Percentiles rank a stretch among this genome's conserved stretches.
phyloP scores from a whole-genome alignment of 192 early-diverging fungal species.

The Linnemannia hyalina region DNA sequence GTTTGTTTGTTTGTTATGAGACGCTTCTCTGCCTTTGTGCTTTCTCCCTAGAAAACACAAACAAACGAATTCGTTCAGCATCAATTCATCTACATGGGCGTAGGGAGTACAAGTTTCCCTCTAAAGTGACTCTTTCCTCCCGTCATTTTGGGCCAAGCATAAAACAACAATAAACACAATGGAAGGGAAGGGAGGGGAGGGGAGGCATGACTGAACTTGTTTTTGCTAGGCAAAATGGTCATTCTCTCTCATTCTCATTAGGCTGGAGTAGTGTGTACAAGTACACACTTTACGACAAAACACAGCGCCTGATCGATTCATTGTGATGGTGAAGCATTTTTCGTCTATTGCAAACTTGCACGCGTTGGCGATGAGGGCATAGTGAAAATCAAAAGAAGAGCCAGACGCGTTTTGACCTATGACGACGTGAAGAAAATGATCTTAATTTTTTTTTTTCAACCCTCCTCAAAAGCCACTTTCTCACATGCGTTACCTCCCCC shows the following conservation, averaged over 20 bases:
- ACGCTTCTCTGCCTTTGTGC: neutral
- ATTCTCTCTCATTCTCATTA: too few species aligned
- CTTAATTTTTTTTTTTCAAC: too few species aligned
- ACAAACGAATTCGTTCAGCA: neutral
- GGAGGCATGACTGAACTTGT: neutral
- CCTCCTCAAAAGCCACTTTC: neutral
- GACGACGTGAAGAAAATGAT: too few species aligned
- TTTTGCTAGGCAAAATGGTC: neutral
- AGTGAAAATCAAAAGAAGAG: too few species aligned
- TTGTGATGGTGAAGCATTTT: too few species aligned
- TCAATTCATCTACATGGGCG: neutral
- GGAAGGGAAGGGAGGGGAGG: neutral
- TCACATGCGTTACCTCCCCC: neutral
- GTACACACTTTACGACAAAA: too few species aligned
- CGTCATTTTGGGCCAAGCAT: neutral
- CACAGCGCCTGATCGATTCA: too few species aligned
- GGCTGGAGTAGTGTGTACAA: neutral
- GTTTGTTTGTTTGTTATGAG: neutral
- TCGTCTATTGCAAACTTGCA: too few species aligned
- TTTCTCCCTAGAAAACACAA: neutral
- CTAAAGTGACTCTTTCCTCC: neutral
- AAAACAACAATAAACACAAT: neutral
- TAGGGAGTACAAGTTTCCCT: neutral
- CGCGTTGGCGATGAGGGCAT: too few species aligned
- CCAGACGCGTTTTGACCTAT: too few species aligned